Base-by-base conservation (phyloP, 1,284 basidiomycete genomes). In the Trichosporon asahii region DNA sequence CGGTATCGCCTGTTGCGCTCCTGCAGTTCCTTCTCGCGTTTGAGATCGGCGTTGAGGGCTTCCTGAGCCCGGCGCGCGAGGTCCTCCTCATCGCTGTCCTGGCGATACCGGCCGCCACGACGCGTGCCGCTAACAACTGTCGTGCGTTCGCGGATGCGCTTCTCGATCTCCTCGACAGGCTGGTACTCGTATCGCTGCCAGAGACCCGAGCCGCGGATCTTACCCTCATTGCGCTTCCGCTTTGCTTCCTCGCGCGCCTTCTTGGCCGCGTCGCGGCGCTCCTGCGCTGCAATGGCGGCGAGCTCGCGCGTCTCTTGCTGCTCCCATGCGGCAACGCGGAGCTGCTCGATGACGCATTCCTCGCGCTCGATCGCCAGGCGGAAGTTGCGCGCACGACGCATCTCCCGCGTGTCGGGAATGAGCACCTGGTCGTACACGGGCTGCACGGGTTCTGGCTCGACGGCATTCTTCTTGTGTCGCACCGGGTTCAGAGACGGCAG, bases 171-270 rank as follows among this genome's bases (percentile, higher is more conserved):
- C 33, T 76, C 79, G 25, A 74, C 73, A 21, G 72, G 66, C 18
- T 79, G 63, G 64, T 78, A 75, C 46, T 74, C 76, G 70, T 80
- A 82, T 27, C 76, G 66, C 12, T 44, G 29, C 81, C 81, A 82
- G 2, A 82, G 66, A 2, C 81, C 81, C 1, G 70, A 64, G 15
- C 81, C 81, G 63, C 76, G 78, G 49, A 80, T 67, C 64, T 75
- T 76, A 64, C 73, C 74, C 63, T 76, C 76, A 49, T 80, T 72
- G 31, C 70, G 37, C 65, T 68, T 68, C 23, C 67, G 64, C 72
- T 78, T 79, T 60, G 70, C 78, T 68, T 79, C 79, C 46, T 66
- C 63, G 55, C 66, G 65, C 5, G 31, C 21, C 29, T 65, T 44
- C 64, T 74, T 75, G 15, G 68, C 74, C 33, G 75, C 75, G 12